phyloP scores from a whole-genome alignment of 2,329 filamentous ascomycete species.

The Fusarium chlamydosporum region DNA sequence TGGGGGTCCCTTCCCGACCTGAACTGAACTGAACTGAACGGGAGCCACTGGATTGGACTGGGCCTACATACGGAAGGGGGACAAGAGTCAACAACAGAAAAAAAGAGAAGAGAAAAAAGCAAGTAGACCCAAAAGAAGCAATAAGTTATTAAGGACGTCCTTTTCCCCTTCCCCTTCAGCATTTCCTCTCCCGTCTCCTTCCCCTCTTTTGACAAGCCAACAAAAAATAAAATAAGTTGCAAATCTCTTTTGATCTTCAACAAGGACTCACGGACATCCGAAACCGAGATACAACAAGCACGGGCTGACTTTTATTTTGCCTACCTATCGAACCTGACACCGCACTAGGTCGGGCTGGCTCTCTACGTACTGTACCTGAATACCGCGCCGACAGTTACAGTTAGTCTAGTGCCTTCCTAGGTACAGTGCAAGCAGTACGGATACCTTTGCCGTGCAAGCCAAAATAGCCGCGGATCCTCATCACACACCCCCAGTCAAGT shows the following conservation, averaged over 20 bases:
- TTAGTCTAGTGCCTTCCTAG: not conserved
- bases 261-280: slow-evolving; percentile 40
- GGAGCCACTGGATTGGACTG: not conserved
- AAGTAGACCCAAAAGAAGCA: slow-evolving; percentile 14
- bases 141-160: slow-evolving; percentile 23
- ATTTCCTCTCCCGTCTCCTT: not conserved
- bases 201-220: not conserved
- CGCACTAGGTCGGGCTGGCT: not conserved
- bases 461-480: slow-evolving; percentile 47
- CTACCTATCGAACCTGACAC: no score
- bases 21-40: slow-evolving; percentile 7
- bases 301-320: slow-evolving; percentile 2
- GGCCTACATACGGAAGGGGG: not conserved
- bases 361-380: not conserved
- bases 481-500: slow-evolving; percentile 26
- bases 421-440: slow-evolving; percentile 12
- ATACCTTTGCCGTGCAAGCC: slow-evolving; percentile 24
- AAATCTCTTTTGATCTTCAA: slow-evolving; percentile 41
- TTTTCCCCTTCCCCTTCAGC: slow-evolving; percentile 1
- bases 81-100: slow-evolving; percentile 6
- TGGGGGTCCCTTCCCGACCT: not conserved
- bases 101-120: slow-evolving; percentile 16
- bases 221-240: not conserved
- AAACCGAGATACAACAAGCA: slow-evolving; percentile 35
- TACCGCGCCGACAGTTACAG: not conserved